Percentiles rank a stretch among this genome's conserved stretches.
Evolutionary conservation across 495 filamentous ascomycete species (phyloP).

Genomic region (Aspergillus avenaceus): DNA sequence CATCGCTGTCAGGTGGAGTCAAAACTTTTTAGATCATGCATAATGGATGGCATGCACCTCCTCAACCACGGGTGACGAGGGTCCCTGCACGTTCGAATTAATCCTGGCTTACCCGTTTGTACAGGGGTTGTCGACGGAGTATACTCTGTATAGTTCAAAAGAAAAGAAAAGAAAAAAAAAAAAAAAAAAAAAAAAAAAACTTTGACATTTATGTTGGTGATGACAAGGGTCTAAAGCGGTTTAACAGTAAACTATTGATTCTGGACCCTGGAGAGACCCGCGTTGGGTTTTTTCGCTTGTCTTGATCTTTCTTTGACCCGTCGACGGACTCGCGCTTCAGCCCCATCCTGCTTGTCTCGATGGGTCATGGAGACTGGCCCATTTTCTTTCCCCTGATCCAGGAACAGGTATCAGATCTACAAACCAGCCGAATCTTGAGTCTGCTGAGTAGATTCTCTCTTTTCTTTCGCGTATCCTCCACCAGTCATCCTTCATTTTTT

Average conservation of each 20-base stretch:
- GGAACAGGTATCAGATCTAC: constrained; percentile 16
- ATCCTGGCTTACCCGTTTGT: not conserved
- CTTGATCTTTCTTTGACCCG: constrained; percentile 3
- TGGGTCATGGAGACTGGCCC: constrained; percentile 9
- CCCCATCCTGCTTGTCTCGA: constrained; percentile 7
- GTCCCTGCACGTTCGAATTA: constrained; percentile 11
- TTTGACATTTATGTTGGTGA: not conserved
- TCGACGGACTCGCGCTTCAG: constrained; percentile 4
- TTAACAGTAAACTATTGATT: not conserved
- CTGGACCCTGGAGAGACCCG: not conserved
- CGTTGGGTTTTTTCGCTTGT: not conserved
- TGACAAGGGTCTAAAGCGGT: no score
- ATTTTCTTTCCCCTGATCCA: constrained; percentile 11
- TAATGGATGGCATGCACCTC: not conserved
- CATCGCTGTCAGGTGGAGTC: constrained; percentile 7
- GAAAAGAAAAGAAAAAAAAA: no score
- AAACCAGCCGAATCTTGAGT: constrained; percentile 7
- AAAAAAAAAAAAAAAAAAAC: no score
- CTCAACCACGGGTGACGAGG: constrained; percentile 6
- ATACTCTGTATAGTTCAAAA: no score
- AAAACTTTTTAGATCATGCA: constrained; percentile 1
- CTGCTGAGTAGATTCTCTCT: constrained; percentile 2
- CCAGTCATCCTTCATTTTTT: not conserved
- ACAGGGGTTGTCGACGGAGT: no score
- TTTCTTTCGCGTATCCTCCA: not conserved